Evolutionary conservation across 345 rosid genomes (phyloP).

Genomic region (Populus deltoides): DNA sequence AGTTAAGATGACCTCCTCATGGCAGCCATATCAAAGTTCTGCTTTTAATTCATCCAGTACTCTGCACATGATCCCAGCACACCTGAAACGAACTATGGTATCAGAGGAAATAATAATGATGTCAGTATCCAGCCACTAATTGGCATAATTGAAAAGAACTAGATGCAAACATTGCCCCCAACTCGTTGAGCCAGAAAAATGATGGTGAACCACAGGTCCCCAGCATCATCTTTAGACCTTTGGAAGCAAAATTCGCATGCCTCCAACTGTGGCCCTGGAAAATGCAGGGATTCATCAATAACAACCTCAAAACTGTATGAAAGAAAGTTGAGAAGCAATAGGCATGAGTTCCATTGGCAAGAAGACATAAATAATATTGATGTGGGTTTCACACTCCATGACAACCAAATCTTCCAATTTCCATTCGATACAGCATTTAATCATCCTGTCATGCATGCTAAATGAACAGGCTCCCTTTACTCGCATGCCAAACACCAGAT

Average conservation of each 20-base stretch:
- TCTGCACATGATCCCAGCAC: not conserved
- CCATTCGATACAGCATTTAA: not conserved
- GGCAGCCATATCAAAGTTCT: constrained; percentile 1
- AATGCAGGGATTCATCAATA: constrained; percentile 44
- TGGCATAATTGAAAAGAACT: constrained; percentile 18
- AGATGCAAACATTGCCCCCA: constrained; percentile 28
- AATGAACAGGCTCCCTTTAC: not conserved
- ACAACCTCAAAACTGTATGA: constrained; percentile 8
- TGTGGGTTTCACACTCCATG: not conserved
- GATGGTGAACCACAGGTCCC: constrained; percentile 15
- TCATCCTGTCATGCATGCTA: not conserved
- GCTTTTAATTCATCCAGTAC: constrained; percentile 5
- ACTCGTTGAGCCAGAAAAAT: constrained; percentile 21
- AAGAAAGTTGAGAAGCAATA: not conserved
- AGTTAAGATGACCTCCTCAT: constrained; percentile 12
- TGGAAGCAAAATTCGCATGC: constrained; percentile 40
- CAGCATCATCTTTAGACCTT: constrained; percentile 41
- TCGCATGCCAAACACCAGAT: not conserved
- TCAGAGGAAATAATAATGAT: constrained; percentile 2
- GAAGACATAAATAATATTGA: not conserved
- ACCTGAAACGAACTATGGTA: constrained; percentile 23
- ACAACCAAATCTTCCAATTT: not conserved
- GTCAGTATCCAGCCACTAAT: constrained; percentile 8
- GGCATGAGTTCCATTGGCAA: not conserved
- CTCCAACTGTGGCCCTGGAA: constrained; percentile 53